These are phyloP conservation scores for Lactarius evosmus DNA, from an alignment of 768 basidiomycete species.

Conservation along the genomic window DNA sequence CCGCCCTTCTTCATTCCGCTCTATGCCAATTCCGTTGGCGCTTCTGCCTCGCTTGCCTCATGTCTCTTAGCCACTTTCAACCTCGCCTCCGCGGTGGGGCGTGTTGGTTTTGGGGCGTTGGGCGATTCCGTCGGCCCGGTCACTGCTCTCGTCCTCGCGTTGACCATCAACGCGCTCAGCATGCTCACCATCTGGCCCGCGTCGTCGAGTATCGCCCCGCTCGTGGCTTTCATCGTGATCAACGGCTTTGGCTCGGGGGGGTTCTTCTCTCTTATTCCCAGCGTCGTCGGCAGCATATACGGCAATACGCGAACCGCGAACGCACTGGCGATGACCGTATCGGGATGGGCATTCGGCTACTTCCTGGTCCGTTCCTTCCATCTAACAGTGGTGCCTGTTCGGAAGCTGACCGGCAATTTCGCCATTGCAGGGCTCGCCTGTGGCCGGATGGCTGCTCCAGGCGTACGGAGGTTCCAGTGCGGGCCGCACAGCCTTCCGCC, in stretches of 20 bases:
- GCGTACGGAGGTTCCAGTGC: slow-evolving; percentile 30
- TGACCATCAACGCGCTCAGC: slow-evolving; percentile 34
- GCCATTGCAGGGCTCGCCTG: slow-evolving; percentile 32
- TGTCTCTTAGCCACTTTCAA: slow-evolving; percentile 38
- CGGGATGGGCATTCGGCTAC: slow-evolving; percentile 36
- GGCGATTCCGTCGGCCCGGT: slow-evolving; percentile 35
- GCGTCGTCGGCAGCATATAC: slow-evolving; percentile 35
- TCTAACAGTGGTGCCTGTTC: too few relatives aligned
- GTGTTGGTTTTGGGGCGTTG: slow-evolving; percentile 33
- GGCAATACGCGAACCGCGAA: slow-evolving; percentile 33
- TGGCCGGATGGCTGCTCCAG: slow-evolving; percentile 34
- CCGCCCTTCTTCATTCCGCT: slow-evolving; percentile 39
- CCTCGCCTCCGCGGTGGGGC: slow-evolving; percentile 37
- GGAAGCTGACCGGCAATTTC: neutral
- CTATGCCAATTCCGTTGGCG: slow-evolving; percentile 35
- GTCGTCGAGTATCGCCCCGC: slow-evolving; percentile 29
- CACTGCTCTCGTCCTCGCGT: slow-evolving; percentile 31
- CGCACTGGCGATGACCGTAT: slow-evolving; percentile 37
- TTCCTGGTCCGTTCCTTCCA: slow-evolving; percentile 26
- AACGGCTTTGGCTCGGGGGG: slow-evolving; percentile 35
- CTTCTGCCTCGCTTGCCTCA: slow-evolving; percentile 31
- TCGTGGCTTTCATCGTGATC: slow-evolving; percentile 32
- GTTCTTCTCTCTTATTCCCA: slow-evolving; percentile 38
- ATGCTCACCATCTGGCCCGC: slow-evolving; percentile 32
- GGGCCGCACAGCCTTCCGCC: slow-evolving; percentile 31